A percentile compares a stretch with the other conserved stretches of the same genome.
Evolutionary conservation across 257 asterid species (phyloP).

Genomic region (Solanum rostratum): DNA sequence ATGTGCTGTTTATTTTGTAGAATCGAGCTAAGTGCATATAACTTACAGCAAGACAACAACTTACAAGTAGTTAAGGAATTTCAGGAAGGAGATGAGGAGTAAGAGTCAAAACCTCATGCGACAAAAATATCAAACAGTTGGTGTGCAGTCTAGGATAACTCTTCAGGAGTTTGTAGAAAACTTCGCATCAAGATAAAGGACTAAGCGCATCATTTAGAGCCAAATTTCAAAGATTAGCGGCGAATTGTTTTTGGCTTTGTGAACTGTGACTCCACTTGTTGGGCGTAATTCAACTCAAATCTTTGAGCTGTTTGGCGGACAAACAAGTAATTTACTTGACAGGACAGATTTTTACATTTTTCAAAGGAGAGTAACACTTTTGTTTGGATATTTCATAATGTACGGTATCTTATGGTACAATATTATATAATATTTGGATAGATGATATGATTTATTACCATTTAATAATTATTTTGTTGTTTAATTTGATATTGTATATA

Average conservation of each 20-base stretch:
- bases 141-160: neutral
- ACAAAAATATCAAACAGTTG: neutral
- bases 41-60: neutral
- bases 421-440: too few relatives aligned
- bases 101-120: neutral
- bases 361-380: too few relatives aligned
- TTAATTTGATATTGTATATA: too few relatives aligned
- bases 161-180: neutral
- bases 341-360: too few relatives aligned
- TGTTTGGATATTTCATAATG: too few relatives aligned
- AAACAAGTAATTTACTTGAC: too few relatives aligned
- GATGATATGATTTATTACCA: too few relatives aligned
- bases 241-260: neutral
- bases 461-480: too few relatives aligned
- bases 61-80: neutral
- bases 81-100: neutral
- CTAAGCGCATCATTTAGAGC: neutral
- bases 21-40: conserved; percentile 26
- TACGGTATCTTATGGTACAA: too few relatives aligned
- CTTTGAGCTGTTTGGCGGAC: too few relatives aligned
- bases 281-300: too few relatives aligned
- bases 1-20: conserved; percentile 6
- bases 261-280: neutral
- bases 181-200: neutral
- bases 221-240: neutral